These are phyloP conservation scores for Herpotrichia juniperi DNA, from an alignment of 2,329 filamentous ascomycete genomes.

Conservation along the genomic window DNA sequence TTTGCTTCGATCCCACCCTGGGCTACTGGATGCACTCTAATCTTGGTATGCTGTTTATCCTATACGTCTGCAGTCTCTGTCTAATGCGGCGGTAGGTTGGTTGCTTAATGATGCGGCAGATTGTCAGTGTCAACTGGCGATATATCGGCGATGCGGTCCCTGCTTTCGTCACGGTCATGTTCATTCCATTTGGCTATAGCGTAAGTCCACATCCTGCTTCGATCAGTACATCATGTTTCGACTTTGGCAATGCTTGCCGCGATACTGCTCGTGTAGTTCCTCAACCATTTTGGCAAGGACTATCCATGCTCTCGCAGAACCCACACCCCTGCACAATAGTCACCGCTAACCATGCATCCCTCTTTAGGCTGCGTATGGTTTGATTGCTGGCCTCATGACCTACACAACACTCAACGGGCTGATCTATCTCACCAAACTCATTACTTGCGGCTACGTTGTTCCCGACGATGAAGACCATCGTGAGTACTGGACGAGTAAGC, in stretches of 20 bases:
- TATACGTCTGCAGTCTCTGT: not conserved
- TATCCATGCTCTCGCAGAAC: too few species aligned
- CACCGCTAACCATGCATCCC: not conserved
- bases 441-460: slow-evolving; percentile 70
- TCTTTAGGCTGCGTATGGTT: slow-evolving; percentile 66
- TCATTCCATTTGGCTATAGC: slow-evolving; percentile 90
- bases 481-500: slow-evolving; percentile 79
- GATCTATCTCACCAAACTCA: slow-evolving; percentile 71
- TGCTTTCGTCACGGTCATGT: slow-evolving; percentile 79
- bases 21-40: slow-evolving; percentile 84
- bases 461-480: slow-evolving; percentile 77
- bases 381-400: slow-evolving; percentile 79
- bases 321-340: not conserved
- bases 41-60: slow-evolving; percentile 63
- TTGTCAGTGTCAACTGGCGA: slow-evolving; percentile 85
- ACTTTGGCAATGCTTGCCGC: not conserved
- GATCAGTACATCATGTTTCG: not conserved
- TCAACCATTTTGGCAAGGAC: not conserved
- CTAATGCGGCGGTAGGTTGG: slow-evolving; percentile 54
- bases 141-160: slow-evolving; percentile 85
- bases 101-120: slow-evolving; percentile 75
- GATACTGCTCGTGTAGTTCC: not conserved
- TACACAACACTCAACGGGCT: slow-evolving; percentile 77
- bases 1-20: slow-evolving; percentile 89
- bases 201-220: slow-evolving; percentile 52